Conservation (phyloP, 345 rosid species). For the Zanthoxylum bungeanum region DNA sequence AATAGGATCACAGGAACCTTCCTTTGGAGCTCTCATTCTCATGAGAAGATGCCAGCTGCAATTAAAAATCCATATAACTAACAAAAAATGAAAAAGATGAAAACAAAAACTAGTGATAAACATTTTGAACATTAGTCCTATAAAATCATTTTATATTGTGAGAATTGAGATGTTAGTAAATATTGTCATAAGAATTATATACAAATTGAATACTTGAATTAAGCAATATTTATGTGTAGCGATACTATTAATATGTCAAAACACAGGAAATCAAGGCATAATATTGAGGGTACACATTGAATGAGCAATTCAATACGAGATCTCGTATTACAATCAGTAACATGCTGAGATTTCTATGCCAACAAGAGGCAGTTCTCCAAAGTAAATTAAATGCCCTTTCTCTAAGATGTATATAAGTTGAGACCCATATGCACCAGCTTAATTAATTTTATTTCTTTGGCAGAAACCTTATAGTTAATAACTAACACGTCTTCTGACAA, state of each 20-base stretch:
- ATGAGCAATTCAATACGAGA: too few species aligned
- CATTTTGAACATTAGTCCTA: neutral
- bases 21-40: constrained; percentile 75
- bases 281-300: too few species aligned
- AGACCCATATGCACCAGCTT: neutral
- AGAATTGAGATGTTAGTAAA: neutral
- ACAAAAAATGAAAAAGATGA: neutral
- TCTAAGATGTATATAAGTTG: neutral
- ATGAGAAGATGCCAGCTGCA: constrained; percentile 91
- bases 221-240: neutral
- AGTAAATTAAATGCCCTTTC: neutral
- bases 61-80: constrained; percentile 5
- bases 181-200: neutral
- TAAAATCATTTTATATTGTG: neutral
- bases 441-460: neutral
- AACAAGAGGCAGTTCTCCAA: neutral
- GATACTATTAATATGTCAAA: neutral
- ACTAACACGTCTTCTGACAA: too few species aligned
- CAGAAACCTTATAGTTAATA: neutral
- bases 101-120: constrained; percentile 1
- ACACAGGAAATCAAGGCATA: neutral
- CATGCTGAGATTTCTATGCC: neutral
- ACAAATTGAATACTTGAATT: too few species aligned
- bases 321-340: neutral
- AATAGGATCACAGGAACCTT: constrained; percentile 82